Base-by-base conservation (phyloP, 331 rosid species). In the Malus hybrid region DNA sequence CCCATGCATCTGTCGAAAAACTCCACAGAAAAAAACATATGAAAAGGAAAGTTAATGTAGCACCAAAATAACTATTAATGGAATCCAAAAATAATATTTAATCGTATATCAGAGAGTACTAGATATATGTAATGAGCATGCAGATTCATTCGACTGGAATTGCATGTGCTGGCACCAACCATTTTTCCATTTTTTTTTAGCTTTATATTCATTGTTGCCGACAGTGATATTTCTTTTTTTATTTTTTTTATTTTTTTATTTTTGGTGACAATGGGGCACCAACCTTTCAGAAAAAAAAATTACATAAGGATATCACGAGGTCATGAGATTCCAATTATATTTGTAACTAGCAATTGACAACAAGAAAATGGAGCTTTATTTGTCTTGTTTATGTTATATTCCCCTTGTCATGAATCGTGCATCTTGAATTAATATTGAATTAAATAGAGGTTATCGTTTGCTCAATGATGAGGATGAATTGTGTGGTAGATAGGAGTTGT, bases 161-260 rank as follows among this genome's bases (percentile, higher is more conserved):
- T n/a, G 67, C 85, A 66, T 78, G 79, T 81, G 82, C 85, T 77
- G 34, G 34, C 19, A 42, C 69, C 61, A 61, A 27, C 34, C 56
- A 28, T 34, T 27, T 57, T 39, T 32, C 42, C 10, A 19, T 34
- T 56, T 69, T 54, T 65, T 13, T 52, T 16, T 24, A 42, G 63
- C 69, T 42, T 69, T 71, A 15, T 8, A 65, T 70, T 64, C 34
- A 60, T 66, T 4, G 29, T 73, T 73, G 84, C 87, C 83, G 85
- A 84, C 87, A 80, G 54, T 44, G 72, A 76, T 65, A 78, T 48
- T 64, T 70, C 1, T 27, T 29, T 8, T 6, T 11, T 18, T 20
- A 19, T 5, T 1, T 10, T 5, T 4, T 57, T 57, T n/a, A n/a
- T 9, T 57, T 22, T 39, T 0, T 2, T 36, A 24, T 24, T 36